A percentile compares a stretch with the other conserved stretches of the same genome.
These are phyloP conservation scores for Colletotrichum costaricense DNA, from an alignment of 2,329 filamentous ascomycete species.

Conservation along the genomic window DNA sequence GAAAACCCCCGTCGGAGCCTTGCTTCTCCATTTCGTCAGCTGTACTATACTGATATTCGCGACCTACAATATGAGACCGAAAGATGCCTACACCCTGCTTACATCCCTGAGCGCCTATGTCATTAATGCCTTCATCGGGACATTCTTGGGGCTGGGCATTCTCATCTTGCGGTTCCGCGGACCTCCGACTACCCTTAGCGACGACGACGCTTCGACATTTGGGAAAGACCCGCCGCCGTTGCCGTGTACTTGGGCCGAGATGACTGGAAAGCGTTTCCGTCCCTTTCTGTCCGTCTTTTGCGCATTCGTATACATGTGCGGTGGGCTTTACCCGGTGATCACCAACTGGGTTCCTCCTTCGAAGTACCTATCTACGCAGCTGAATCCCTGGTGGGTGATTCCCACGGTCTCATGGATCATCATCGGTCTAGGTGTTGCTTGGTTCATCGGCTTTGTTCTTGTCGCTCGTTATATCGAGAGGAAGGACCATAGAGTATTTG, in stretches of 20 bases:
- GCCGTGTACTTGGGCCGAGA: constrained; percentile 43
- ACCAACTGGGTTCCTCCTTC: constrained; percentile 46
- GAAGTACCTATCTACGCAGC: background rate
- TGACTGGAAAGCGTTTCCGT: constrained; percentile 46
- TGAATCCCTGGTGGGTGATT: constrained; percentile 44
- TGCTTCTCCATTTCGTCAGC: constrained; percentile 47
- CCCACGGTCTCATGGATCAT: constrained; percentile 46
- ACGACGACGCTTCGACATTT: constrained; percentile 6
- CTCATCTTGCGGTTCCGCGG: constrained; percentile 48
- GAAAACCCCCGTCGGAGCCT: constrained; percentile 49
- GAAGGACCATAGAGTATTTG: constrained; percentile 46
- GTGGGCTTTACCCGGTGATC: constrained; percentile 47
- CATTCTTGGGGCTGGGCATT: constrained; percentile 48
- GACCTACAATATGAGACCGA: constrained; percentile 42
- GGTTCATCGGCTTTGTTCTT: constrained; percentile 49
- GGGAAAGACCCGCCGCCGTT: constrained; percentile 32
- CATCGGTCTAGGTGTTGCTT: constrained; percentile 42
- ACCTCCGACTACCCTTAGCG: constrained; percentile 41
- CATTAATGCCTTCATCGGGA: constrained; percentile 49
- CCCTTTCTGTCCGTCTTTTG: constrained; percentile 45
- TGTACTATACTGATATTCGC: constrained; percentile 49
- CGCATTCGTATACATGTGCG: constrained; percentile 44
- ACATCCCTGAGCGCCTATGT: constrained; percentile 47
- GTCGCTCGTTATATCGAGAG: constrained; percentile 43
- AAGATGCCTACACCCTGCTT: constrained; percentile 45